These are phyloP conservation scores for Epicoccum sorghinum DNA, from an alignment of 2,329 filamentous ascomycete species.

Conservation along the genomic window DNA sequence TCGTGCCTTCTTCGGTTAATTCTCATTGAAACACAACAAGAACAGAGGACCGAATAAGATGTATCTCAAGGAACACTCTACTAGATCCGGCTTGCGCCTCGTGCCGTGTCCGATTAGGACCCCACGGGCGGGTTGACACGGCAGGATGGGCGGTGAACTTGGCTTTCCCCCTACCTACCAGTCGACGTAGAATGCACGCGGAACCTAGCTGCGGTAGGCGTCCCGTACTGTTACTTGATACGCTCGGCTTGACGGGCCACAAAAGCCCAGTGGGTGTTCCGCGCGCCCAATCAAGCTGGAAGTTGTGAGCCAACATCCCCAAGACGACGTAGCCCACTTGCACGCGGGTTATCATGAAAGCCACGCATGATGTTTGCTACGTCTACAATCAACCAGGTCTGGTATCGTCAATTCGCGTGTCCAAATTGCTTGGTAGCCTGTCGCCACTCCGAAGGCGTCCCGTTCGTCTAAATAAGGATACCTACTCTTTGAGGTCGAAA, in stretches of 20 bases:
- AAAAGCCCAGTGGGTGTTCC: too few species aligned
- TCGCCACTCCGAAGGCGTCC: too few species aligned
- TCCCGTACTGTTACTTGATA: too few species aligned
- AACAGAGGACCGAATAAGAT: neutral
- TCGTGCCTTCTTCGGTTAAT: neutral
- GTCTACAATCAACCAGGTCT: too few species aligned
- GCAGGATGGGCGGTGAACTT: neutral
- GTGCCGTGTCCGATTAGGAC: neutral
- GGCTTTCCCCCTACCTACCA: neutral
- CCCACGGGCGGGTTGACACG: neutral
- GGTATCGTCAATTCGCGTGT: too few species aligned
- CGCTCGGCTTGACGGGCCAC: too few species aligned
- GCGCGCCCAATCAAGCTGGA: too few species aligned
- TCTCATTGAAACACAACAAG: neutral
- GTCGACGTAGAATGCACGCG: neutral
- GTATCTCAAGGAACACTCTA: neutral
- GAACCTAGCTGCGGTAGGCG: neutral
- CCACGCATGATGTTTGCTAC: too few species aligned
- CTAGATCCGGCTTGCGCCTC: neutral
- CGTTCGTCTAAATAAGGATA: neutral
- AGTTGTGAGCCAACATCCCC: too few species aligned
- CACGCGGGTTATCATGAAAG: too few species aligned
- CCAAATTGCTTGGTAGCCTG: too few species aligned
- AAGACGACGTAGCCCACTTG: too few species aligned
- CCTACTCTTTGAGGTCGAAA: neutral